These are phyloP conservation scores for Lophiostoma macrostomum DNA, from an alignment of 495 filamentous ascomycete species.

Conservation along the genomic window DNA sequence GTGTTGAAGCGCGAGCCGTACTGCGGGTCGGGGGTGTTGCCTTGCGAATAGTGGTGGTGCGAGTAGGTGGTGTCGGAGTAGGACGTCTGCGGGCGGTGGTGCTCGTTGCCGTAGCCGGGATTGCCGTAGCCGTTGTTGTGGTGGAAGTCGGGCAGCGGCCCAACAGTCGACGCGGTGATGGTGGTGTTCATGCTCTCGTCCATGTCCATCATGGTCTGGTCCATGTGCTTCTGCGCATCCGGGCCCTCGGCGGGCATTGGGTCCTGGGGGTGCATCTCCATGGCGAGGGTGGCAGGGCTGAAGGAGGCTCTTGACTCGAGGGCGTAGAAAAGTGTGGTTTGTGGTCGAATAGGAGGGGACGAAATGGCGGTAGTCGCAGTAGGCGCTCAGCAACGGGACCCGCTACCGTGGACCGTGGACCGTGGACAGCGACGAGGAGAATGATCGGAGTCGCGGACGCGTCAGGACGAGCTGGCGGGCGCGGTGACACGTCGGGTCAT, in stretches of 20 bases:
- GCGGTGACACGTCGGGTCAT: constrained; percentile 5
- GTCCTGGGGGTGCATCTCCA: constrained; percentile 12
- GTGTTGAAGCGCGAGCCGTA: constrained; percentile 34
- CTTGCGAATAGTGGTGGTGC: constrained; percentile 32
- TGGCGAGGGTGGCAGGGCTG: constrained; percentile 1
- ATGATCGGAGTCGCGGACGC: constrained; percentile 23
- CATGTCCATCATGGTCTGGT: constrained; percentile 31
- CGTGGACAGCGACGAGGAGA: no score
- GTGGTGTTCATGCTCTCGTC: constrained; percentile 43
- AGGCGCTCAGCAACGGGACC: constrained; percentile 18
- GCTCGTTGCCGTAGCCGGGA: constrained; percentile 6
- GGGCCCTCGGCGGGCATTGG: constrained; percentile 5
- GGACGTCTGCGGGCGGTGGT: constrained; percentile 41
- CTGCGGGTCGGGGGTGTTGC: constrained; percentile 22
- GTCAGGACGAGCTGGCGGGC: constrained; percentile 15
- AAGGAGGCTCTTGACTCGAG: constrained; percentile 9
- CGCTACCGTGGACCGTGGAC: no score
- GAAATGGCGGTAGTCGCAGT: constrained; percentile 12
- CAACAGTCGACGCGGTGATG: constrained; percentile 40
- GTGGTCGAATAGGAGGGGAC: constrained; percentile 16
- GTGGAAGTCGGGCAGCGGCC: constrained; percentile 26
- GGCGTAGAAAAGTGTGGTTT: neutral
- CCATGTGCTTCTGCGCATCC: constrained; percentile 24
- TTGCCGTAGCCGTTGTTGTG: constrained; percentile 25
- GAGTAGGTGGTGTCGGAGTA: constrained; percentile 45